Base-by-base conservation (phyloP, 2,329 filamentous ascomycete species). In the Pseudocercospora pini-densiflorae region DNA sequence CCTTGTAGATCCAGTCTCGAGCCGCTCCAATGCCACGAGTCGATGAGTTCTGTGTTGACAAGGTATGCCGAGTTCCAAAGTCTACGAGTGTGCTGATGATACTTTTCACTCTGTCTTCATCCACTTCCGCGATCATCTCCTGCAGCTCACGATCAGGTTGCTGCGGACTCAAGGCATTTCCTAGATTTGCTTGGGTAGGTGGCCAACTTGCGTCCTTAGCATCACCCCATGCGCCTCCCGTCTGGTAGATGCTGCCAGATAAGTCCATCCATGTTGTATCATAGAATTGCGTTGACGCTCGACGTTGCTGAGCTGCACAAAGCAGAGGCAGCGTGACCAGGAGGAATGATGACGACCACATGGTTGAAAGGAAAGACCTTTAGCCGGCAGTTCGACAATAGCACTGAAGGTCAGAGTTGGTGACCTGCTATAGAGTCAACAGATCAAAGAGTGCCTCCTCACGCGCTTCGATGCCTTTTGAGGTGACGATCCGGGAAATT, bases 61-160 rank as follows among this genome's bases (percentile, higher is more conserved):
- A 77, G 0, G 86, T 88, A 71, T 88, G 85, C 7, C 86, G 80
- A 5, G 86, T 88, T 29, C 84, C 86, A 68, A 87, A 88, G 16
- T 81, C 83, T 3, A 84, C 85, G 0, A 88, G 81, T 68, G 83
- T 87, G 61, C 78, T 76, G 68, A 88, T 84, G 64, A 79, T 86
- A 8, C 79, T 77, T 71, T 86, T 77, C 68, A 88, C 83, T 51
- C 82, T 81, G 1, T 76, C 73, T 4, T 83, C 68, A 64, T 77
- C 77, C 33, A 84, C 70, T 57, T 81, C 78, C 5, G 76, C 68
- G 1, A 83, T 65, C 72, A 84, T 78, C 5, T 73, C 67, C 61
- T 74, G 76, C 27, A 83, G 71, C 61, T 82, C 79, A 10, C 76
- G 73, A 59, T 80, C 76, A 8, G 81, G 80, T 31, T 73, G 71